Percentiles rank a stretch among this genome's conserved stretches.
Conservation (phyloP, 2,329 filamentous ascomycete species). For the Monosporascus sp. region DNA sequence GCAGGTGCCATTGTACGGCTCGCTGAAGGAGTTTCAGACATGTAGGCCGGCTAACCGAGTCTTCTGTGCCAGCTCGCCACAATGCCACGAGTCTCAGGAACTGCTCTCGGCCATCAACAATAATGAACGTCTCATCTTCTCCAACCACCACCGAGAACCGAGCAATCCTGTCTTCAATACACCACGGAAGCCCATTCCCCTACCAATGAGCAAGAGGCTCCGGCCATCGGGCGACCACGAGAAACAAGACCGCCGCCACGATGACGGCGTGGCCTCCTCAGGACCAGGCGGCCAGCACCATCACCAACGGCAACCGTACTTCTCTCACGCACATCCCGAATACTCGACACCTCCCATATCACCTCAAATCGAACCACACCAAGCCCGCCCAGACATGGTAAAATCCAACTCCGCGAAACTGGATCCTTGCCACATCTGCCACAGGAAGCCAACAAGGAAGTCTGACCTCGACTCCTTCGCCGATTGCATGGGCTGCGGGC, state of each 20-base stretch:
- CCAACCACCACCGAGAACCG: constrained; percentile 3
- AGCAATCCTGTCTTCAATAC: constrained; percentile 10
- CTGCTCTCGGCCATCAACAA: constrained; percentile 18
- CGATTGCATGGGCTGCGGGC: constrained; percentile 56
- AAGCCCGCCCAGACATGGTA: constrained; percentile 5
- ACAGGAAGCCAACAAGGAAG: constrained; percentile 58
- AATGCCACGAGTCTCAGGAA: constrained; percentile 13
- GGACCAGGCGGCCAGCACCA: not conserved
- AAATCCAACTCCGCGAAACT: constrained; percentile 17
- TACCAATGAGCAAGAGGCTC: constrained; percentile 23
- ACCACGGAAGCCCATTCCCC: constrained; percentile 21
- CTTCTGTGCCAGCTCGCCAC: constrained; percentile 10
- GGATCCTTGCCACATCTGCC: constrained; percentile 62
- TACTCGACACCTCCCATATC: constrained; percentile 9
- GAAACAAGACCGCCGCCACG: constrained; percentile 2
- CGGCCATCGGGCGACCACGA: constrained; percentile 17
- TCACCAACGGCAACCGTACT: constrained; percentile 14
- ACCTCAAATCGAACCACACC: constrained; percentile 9
- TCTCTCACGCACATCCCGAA: constrained; percentile 20
- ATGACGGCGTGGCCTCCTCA: not conserved
- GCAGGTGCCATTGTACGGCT: constrained; percentile 23
- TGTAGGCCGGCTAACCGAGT: constrained; percentile 13
- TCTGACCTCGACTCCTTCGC: constrained; percentile 62
- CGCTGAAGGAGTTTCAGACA: constrained; percentile 2
- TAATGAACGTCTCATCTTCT: constrained; percentile 19